Conservation (phyloP, 768 basidiomycete genomes). For the Obba rivulosa region DNA sequence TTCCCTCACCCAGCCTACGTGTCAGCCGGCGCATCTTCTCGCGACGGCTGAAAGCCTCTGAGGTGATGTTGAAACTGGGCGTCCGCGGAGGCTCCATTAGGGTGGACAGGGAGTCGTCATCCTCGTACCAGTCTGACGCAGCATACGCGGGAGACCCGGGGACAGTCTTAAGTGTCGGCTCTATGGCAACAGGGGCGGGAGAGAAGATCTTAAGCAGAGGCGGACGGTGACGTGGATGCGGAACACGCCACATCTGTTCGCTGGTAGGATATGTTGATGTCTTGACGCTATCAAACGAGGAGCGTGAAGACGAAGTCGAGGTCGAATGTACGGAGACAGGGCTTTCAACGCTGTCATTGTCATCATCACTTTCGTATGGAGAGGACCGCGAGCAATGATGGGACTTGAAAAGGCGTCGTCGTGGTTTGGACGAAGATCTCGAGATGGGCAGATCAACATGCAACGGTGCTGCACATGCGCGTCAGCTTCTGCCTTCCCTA, state of each 20-base stretch:
- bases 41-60: constrained; percentile 36
- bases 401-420: constrained; percentile 3
- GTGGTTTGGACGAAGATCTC: not conserved
- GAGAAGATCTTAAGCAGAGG: constrained; percentile 16
- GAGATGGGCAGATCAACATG: not conserved
- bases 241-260: constrained; percentile 16
- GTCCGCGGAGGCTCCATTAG: constrained; percentile 1
- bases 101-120: not conserved
- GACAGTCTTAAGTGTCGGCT: constrained; percentile 9
- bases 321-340: constrained; percentile 10
- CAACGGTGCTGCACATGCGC: not conserved
- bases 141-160: constrained; percentile 13
- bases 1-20: constrained; percentile 55
- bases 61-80: constrained; percentile 36
- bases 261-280: not conserved
- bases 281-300: constrained; percentile 5
- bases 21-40: constrained; percentile 62
- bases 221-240: constrained; percentile 15
- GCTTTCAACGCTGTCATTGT: constrained; percentile 6
- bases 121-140: constrained; percentile 2
- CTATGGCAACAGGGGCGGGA: constrained; percentile 2
- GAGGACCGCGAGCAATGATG: constrained; percentile 13
- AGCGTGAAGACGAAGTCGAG: constrained; percentile 8
- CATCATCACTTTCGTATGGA: constrained; percentile 5
- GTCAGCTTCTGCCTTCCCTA: not conserved